Conservation (phyloP, 1,284 basidiomycete genomes). For the Ceratobasidium sp. region DNA sequence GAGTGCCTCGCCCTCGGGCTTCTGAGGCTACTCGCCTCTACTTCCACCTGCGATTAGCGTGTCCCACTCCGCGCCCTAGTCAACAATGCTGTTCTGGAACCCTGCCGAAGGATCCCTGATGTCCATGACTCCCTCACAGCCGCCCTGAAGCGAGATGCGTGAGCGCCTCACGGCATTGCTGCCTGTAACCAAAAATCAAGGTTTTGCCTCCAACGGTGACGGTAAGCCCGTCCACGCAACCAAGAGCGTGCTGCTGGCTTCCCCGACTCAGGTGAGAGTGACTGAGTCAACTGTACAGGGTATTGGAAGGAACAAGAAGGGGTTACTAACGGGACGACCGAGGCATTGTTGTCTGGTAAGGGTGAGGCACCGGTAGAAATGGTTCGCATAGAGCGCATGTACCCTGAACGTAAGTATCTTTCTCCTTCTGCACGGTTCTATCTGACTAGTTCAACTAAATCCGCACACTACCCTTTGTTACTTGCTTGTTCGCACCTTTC, state of each 20-base stretch:
- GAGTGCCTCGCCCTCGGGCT: neutral
- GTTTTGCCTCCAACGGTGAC: constrained; percentile 20
- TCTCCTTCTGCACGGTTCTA: neutral
- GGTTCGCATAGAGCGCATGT: constrained; percentile 6
- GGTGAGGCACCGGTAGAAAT: neutral
- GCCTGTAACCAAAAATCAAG: neutral
- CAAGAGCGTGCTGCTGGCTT: constrained; percentile 12
- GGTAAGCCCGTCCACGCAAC: neutral
- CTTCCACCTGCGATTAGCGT: constrained; percentile 3
- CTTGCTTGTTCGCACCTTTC: neutral
- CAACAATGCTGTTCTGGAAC: neutral
- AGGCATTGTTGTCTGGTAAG: constrained; percentile 18
- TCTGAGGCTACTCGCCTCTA: neutral
- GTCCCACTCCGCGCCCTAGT: constrained; percentile 24
- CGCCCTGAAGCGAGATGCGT: constrained; percentile 19
- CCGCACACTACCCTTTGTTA: constrained; percentile 6
- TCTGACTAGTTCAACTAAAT: constrained; percentile 13
- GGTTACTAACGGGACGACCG: constrained; percentile 26
- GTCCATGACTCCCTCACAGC: constrained; percentile 3
- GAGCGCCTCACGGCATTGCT: constrained; percentile 16
- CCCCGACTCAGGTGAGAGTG: constrained; percentile 42
- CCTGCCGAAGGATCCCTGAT: neutral
- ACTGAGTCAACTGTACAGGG: constrained; percentile 21
- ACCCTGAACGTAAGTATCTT: constrained; percentile 13
- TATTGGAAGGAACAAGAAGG: constrained; percentile 22